Base-by-base conservation (phyloP, 2,329 filamentous ascomycete species). In the Seiridium unicorne region DNA sequence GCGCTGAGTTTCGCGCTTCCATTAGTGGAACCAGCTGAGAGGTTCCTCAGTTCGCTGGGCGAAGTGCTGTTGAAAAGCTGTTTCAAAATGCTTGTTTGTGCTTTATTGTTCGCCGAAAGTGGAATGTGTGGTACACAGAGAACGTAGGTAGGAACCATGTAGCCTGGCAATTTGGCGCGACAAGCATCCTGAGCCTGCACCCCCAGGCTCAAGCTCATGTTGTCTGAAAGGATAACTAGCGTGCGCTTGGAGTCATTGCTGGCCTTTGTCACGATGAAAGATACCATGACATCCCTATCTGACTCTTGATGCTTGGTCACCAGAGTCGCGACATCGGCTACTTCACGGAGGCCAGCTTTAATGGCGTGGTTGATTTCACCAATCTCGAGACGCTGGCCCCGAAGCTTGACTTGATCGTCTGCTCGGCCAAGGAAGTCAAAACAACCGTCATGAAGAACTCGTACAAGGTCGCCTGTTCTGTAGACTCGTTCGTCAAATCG, bases 71-170 rank as follows among this genome's bases (percentile, higher is more conserved):
- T 74, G 68, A 94, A 97, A 1, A 96, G 74, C 0, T 76, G 73
- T 60, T 84, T 88, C 3, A 97, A 75, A 42, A 81, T 79, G 68
- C 90, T 94, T 5, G 82, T 81, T 67, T 97, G 93, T 0, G 90
- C 89, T 71, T 97, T 97, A 74, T 97, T 97, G 72, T 97, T 97
- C 5, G 90, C 79, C 1, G 92, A 96, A 0, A 97, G 79, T 0
- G 93, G 93, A 58, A 97, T 87, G 6, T 78, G 81, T 0, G 87
- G 82, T 6, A 97, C 76, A 3, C 84, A 84, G 32, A 97, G 78
- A 61, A 96, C 87, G 68, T 95, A 91, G 0, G 92, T 93, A 0
- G 93, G 94, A 2, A 97, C 85, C 93, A 97, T 97, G 72, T 97
- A 97, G 0, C 83, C 84, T 0, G 93, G 91, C 3, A 97, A 81